Conservation (phyloP, 177 flowering plant genomes). For the Vitis hybrid region DNA sequence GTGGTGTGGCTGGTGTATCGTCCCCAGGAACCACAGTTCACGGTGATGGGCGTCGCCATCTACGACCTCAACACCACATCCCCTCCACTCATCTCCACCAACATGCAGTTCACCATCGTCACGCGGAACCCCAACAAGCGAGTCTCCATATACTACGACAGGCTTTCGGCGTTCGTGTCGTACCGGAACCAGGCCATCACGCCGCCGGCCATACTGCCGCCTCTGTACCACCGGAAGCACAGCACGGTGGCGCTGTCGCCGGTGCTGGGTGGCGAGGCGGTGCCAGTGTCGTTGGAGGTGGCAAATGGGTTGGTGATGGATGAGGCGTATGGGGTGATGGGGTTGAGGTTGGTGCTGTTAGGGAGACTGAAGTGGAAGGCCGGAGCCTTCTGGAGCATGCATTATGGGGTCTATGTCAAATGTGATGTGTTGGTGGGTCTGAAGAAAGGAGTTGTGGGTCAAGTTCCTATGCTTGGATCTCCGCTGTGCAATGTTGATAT, state of each 20-base stretch:
- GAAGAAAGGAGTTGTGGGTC: constrained; percentile 54
- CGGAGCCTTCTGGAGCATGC: constrained; percentile 45
- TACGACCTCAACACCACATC: constrained; percentile 60
- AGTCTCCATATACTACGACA: constrained; percentile 54
- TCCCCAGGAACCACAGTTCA: constrained; percentile 68
- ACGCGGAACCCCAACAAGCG: constrained; percentile 71
- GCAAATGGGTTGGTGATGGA: constrained; percentile 53
- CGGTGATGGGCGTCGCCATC: constrained; percentile 56
- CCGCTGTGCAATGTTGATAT: constrained; percentile 63
- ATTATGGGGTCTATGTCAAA: constrained; percentile 48
- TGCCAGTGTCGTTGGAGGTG: constrained; percentile 64
- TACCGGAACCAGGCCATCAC: constrained; percentile 68
- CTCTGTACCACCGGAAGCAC: constrained; percentile 42
- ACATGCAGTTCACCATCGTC: constrained; percentile 74
- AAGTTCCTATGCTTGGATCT: constrained; percentile 64
- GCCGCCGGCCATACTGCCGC: constrained; percentile 49
- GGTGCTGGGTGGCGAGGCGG: constrained; percentile 49
- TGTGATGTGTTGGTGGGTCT: constrained; percentile 73
- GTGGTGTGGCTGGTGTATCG: constrained; percentile 68
- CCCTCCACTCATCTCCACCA: constrained; percentile 47
- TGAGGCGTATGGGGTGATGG: constrained; percentile 63
- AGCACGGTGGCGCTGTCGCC: constrained; percentile 70
- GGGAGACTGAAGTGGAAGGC: constrained; percentile 75
- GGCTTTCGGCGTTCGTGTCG: constrained; percentile 45
- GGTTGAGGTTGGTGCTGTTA: constrained; percentile 52